Base-by-base conservation (phyloP, 139 green algal species). In the Pleodorina starrii region DNA sequence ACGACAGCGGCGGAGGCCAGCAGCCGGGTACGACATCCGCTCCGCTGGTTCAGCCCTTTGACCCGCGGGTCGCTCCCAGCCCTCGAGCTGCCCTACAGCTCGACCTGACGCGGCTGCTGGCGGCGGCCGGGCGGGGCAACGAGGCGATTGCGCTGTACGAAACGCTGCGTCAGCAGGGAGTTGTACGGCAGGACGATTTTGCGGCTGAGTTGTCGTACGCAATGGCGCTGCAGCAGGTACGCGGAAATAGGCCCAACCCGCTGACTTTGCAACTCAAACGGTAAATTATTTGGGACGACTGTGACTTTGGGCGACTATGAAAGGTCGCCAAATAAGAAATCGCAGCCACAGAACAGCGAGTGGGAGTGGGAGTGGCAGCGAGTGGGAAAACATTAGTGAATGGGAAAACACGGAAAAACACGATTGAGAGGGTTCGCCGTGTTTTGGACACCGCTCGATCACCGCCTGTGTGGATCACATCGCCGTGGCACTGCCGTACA, bases 151-250 rank as follows among this genome's bases (percentile, higher is more conserved):
- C 60, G n/a, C 25, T 85, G 81, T 90, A 85, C 60, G 66, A 51
- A 0, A 42, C 12, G 27, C 21, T 75, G 54, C 46, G n/a, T n/a
- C 29, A 43, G 69, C 43, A 35, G 27, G 54, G 88, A 21, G 16
- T 32, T 25, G 5, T 88, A 90, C 68, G 76, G 21, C 23, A 72
- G 42, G 76, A 48, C 74, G 86, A 85, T 42, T 44, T 51, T 27
- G 68, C n/a, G n/a, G 85, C 73, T 17, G 43, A n/a, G 68, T 81
- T 93, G 43, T 75, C 83, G 57, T 73, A 89, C 50, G 91, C 84
- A 32, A 73, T 83, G 43, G 78, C 80, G 6, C 84, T 90, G 73
- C 80, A 92, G 44, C 87, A 89, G 86, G 81, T 92, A 68, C 0
- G 77, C 29, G 7, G 54, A 21, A 25, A n/a, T n/a, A n/a, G n/a